Evolutionary conservation across 1,284 basidiomycete species (phyloP), one percentile per base, ranked within the genome.

Genomic region (Moesziomyces antarcticus): DNA sequence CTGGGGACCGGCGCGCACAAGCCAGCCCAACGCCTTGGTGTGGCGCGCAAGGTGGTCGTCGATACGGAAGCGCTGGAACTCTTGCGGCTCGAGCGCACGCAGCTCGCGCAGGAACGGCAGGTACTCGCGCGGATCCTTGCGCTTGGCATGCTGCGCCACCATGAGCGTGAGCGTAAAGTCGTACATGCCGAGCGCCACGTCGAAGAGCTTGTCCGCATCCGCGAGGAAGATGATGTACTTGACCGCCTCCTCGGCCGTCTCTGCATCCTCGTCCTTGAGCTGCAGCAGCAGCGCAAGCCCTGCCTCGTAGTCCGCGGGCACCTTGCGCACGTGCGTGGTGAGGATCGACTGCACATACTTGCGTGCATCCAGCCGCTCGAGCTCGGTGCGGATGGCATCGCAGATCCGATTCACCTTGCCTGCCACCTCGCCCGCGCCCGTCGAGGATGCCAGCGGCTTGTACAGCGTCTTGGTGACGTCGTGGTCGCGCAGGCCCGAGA

Each of bases 191-290:
- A 99, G 88, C 1, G 97, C 97, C 6, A 92, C 92, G 82, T 98
- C 91, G 85, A 95, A 99, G 3, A 99, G 88, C 68, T 88, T 89
- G 78, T 99, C 91, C 0, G 94, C 93, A 80, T 98, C 94, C 18
- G 94, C 93, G 33, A 99, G 88, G 88, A 98, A 99, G 84, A 99
- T 97, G 84, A 99, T 92, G 81, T 99, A 99, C 84, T 96, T 97
- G 79, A 98, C 92, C 3, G 96, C 96, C 59, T 97, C 94, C 81
- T 98, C 94, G 5, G 97, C 93, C 1, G 93, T 85, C 41, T 89
- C 88, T 0, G 91, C 89, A 33, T 82, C 88, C 78, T 60, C 45
- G 91, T 93, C 90, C 86, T 92, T 90, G 56, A 98, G 86, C 41
- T 88, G 88, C 45, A 93, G 88, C n/a, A 98, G 86, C 10, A 94